Evolutionary conservation across 148 eudicot genomes (phyloP).

Genomic region (Chenopodium suecicum): DNA sequence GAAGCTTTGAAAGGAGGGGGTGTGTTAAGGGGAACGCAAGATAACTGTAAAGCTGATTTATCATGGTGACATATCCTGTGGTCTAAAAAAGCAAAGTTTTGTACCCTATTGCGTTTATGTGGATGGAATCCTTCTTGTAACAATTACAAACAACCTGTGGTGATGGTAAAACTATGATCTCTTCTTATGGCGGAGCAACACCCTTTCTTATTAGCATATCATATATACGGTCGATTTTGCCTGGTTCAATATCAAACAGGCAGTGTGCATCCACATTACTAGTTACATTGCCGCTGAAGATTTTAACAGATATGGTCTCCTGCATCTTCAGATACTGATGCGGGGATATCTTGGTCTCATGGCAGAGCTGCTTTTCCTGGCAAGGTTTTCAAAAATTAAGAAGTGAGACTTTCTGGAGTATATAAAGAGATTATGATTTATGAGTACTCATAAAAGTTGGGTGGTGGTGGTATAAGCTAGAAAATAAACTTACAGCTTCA

Average conservation of each 20-base stretch:
- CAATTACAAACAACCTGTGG: background rate
- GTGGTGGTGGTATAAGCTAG: background rate
- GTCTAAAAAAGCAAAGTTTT: background rate
- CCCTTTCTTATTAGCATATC: constrained; percentile 79
- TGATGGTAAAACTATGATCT: background rate
- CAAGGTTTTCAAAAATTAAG: constrained; percentile 11
- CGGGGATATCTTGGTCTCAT: constrained; percentile 64
- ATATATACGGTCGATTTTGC: constrained; percentile 68
- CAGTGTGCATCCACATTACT: constrained; percentile 57
- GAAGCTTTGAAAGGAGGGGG: background rate
- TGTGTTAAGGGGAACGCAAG: background rate
- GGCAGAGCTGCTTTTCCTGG: constrained; percentile 74
- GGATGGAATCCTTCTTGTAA: background rate
- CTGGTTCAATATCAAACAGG: constrained; percentile 60
- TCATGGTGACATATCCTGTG: background rate
- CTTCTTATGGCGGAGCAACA: constrained; percentile 46
- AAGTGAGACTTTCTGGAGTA: background rate
- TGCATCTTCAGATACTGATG: constrained; percentile 63
- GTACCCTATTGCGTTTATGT: background rate
- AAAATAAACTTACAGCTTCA: constrained; percentile 55
- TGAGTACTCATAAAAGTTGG: background rate
- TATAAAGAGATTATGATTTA: background rate
- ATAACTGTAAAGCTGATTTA: background rate
- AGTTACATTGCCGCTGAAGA: constrained; percentile 54
- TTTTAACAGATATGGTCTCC: constrained; percentile 54